These are phyloP conservation scores for Trichoderma sp. DNA, from an alignment of 2,329 filamentous ascomycete species.

Conservation along the genomic window DNA sequence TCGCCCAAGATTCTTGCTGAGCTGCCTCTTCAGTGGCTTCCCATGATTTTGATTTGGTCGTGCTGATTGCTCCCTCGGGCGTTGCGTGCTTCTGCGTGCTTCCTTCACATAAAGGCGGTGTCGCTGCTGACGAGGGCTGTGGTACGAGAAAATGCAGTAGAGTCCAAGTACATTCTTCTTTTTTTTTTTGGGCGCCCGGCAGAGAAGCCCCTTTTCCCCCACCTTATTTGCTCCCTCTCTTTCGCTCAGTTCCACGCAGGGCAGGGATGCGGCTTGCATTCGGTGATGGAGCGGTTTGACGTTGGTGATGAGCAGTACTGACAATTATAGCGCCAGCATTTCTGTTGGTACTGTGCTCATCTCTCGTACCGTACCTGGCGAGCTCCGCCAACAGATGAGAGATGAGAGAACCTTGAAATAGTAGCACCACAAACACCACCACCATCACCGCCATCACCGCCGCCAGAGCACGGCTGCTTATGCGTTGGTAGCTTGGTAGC, in stretches of 20 bases:
- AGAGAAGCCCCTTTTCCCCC: neutral
- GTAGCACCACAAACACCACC: constrained; percentile 7
- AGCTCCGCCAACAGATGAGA: neutral
- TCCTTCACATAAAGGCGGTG: constrained; percentile 20
- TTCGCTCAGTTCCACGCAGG: constrained; percentile 9
- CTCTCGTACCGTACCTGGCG: neutral
- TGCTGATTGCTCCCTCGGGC: neutral
- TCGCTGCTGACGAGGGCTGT: constrained; percentile 23
- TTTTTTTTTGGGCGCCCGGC: constrained; percentile 12
- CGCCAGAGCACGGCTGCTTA: constrained; percentile 1
- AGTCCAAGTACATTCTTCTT: neutral
- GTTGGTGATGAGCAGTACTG: constrained; percentile 18
- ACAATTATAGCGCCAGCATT: neutral
- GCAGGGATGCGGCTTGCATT: constrained; percentile 25
- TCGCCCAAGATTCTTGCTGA: neutral
- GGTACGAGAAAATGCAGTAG: neutral
- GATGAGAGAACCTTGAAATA: neutral
- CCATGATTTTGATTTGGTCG: neutral
- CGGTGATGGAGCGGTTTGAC: constrained; percentile 19
- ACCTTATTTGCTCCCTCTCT: neutral
- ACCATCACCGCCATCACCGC: constrained; percentile 10
- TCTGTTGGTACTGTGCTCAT: neutral
- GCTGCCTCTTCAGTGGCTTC: neutral
- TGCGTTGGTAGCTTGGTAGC: constrained; percentile 17
- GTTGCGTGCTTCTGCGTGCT: neutral